A percentile compares a stretch with the other conserved stretches of the same genome.
Evolutionary conservation across 306 rosid genomes (phyloP).

Genomic region (Vigna angularis): DNA sequence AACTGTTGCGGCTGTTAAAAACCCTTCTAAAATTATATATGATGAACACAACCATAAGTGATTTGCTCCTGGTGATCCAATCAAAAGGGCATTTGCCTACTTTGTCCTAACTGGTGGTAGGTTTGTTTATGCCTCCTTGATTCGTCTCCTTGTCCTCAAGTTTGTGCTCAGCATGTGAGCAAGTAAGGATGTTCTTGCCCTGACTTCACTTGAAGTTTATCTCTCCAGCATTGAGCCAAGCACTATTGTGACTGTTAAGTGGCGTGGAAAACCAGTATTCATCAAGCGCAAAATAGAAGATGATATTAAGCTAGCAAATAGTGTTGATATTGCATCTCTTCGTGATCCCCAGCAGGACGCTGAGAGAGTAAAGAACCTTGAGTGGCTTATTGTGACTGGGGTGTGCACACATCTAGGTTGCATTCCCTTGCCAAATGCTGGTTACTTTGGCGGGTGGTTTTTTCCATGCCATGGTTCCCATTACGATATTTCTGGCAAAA

Average conservation of each 20-base stretch:
- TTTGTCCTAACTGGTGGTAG: constrained; percentile 85
- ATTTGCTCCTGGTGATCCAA: constrained; percentile 85
- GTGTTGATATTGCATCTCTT: constrained; percentile 74
- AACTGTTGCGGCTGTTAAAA: constrained; percentile 69
- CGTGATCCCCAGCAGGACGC: constrained; percentile 78
- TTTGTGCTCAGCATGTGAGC: constrained; percentile 91
- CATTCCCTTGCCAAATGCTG: constrained; percentile 92
- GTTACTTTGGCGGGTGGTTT: constrained; percentile 91
- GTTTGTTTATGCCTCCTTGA: constrained; percentile 76
- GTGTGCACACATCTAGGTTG: constrained; percentile 93
- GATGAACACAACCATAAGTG: constrained; percentile 78
- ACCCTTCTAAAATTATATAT: constrained; percentile 78
- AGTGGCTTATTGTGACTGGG: constrained; percentile 83
- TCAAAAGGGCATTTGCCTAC: constrained; percentile 91
- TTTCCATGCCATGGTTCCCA: constrained; percentile 95
- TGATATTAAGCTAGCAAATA: constrained; percentile 77
- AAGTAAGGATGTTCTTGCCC: constrained; percentile 89
- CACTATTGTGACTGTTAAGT: constrained; percentile 81
- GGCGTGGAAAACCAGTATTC: constrained; percentile 94
- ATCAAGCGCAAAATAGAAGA: constrained; percentile 83
- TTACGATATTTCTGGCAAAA: constrained; percentile 80
- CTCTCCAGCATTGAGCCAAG: constrained; percentile 86
- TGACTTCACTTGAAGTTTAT: constrained; percentile 88
- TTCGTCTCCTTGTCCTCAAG: constrained; percentile 84
- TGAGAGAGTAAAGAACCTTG: constrained; percentile 82